Conservation (phyloP, 202 grass and related monocot species). For the Sporobolus alterniflorus region DNA sequence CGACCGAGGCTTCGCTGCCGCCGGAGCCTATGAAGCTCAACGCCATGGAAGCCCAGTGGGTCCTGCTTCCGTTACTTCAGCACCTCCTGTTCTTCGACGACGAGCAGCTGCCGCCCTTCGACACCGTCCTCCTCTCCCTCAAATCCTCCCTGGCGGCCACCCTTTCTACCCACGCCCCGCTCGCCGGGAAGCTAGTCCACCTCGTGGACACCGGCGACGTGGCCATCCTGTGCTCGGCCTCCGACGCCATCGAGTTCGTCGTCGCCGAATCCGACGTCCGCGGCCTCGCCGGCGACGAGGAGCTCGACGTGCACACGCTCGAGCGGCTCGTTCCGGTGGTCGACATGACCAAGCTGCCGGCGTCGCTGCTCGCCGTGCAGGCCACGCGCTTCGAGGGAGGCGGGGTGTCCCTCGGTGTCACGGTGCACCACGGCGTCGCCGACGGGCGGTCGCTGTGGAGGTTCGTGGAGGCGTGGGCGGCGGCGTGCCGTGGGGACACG, state of each 20-base stretch:
- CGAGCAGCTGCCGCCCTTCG: constrained; percentile 33
- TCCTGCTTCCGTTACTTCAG: constrained; percentile 22
- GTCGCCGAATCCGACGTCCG: constrained; percentile 28
- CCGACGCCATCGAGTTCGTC: constrained; percentile 26
- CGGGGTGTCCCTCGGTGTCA: constrained; percentile 35
- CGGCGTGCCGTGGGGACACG: background rate
- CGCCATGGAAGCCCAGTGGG: constrained; percentile 38
- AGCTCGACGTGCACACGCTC: constrained; percentile 29
- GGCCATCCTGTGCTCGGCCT: constrained; percentile 29
- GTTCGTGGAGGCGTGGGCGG: constrained; percentile 56
- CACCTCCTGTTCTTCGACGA: constrained; percentile 42
- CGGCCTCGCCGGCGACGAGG: constrained; percentile 23
- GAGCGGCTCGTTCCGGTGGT: constrained; percentile 38
- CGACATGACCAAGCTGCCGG: constrained; percentile 33
- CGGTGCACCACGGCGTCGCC: constrained; percentile 42
- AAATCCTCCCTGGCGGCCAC: constrained; percentile 29
- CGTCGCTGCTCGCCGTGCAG: constrained; percentile 45
- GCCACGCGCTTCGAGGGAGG: constrained; percentile 26
- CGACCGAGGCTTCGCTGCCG: background rate
- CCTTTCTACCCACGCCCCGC: background rate
- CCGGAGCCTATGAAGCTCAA: constrained; percentile 30
- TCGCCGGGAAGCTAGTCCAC: constrained; percentile 47
- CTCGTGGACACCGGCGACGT: constrained; percentile 36
- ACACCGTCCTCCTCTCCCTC: constrained; percentile 24
- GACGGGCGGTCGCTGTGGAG: constrained; percentile 50